Evolutionary conservation across 2,329 filamentous ascomycete species (phyloP).

Genomic region (Calonectria hawksworthii): DNA sequence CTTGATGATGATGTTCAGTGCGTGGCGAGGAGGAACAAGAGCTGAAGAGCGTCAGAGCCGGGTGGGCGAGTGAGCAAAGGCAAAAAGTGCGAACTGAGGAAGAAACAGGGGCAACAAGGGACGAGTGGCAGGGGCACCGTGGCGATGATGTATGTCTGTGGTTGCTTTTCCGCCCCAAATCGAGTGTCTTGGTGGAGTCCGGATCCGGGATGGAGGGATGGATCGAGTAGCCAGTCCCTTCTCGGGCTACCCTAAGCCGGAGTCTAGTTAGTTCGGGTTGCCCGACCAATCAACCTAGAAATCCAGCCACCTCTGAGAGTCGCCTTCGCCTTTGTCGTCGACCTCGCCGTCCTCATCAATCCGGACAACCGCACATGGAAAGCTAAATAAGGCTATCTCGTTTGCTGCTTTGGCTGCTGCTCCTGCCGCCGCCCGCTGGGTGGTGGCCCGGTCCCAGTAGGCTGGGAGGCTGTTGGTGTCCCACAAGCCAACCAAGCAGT

Average conservation of each 20-base stretch:
- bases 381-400: conserved; percentile 20
- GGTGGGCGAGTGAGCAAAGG: conserved; percentile 19
- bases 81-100: conserved; percentile 34
- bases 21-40: conserved; percentile 18
- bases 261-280: conserved; percentile 45
- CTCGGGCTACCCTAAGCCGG: conserved; percentile 40
- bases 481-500: conserved; percentile 11
- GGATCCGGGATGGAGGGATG: conserved; percentile 52
- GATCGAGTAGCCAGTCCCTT: conserved; percentile 43
- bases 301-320: conserved; percentile 43
- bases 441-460: conserved; percentile 17
- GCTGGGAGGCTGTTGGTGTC: conserved; percentile 21
- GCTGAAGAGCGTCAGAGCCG: conserved; percentile 10
- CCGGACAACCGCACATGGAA: conserved; percentile 27
- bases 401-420: background rate
- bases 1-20: conserved; percentile 20
- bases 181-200: conserved; percentile 51
- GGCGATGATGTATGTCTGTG: conserved; percentile 52
- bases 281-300: conserved; percentile 42
- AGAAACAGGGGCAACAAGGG: conserved; percentile 44
- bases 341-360: conserved; percentile 42
- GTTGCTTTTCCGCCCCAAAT: conserved; percentile 50
- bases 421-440: background rate
- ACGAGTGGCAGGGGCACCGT: conserved; percentile 48
- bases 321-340: conserved; percentile 27